Evolutionary conservation across 2,329 filamentous ascomycete genomes (phyloP).

Genomic region (Hymenoscyphus fructigenus): DNA sequence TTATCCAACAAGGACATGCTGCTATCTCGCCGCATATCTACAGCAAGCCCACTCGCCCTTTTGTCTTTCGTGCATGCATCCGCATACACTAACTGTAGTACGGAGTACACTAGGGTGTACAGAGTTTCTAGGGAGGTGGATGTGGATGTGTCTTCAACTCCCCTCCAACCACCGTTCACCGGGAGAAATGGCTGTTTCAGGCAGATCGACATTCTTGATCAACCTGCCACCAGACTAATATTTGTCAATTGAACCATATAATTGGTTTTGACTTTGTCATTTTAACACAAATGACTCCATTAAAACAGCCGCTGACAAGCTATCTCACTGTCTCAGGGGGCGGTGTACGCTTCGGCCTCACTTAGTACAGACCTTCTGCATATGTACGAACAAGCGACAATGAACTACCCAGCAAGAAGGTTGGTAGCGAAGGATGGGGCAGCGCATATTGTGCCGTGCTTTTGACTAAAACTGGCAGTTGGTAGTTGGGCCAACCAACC

Average conservation of each 20-base stretch:
- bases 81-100: not conserved
- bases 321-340: not conserved
- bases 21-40: not conserved
- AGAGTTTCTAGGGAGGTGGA: not conserved
- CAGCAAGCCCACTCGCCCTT: not conserved
- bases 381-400: not conserved
- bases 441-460: constrained; percentile 4
- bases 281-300: constrained; percentile 3
- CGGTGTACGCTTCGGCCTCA: not conserved
- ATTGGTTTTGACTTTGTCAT: not conserved
- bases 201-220: not conserved
- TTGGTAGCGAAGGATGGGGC: not conserved
- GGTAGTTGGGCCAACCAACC: constrained; percentile 1
- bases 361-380: not conserved
- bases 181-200: constrained; percentile 8
- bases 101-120: not conserved
- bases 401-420: not conserved
- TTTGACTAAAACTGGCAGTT: not conserved
- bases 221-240: not conserved
- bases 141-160: not conserved
- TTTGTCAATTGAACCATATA: not conserved
- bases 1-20: not conserved
- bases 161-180: constrained; percentile 12
- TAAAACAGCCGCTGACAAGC: not conserved
- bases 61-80: constrained; percentile 3